Percentiles rank a stretch among this genome's conserved stretches.
These are phyloP conservation scores for Galium porrigens DNA, from an alignment of 305 asterid genomes.

Conservation along the genomic window DNA sequence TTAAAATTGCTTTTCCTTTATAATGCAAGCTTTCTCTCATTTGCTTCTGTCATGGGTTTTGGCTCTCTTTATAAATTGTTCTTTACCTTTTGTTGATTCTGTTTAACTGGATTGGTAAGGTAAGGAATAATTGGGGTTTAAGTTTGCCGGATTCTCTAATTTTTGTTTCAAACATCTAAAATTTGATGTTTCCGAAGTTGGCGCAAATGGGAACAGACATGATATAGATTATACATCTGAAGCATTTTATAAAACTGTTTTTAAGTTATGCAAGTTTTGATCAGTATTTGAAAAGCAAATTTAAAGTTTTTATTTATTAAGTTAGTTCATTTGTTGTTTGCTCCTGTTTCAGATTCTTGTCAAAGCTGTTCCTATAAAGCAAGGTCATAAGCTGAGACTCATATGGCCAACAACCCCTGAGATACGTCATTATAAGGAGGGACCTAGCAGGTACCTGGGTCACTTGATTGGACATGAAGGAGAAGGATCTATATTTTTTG, in stretches of 20 bases:
- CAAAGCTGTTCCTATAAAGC: constrained; percentile 78
- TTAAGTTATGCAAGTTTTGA: not conserved
- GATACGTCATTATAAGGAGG: constrained; percentile 71
- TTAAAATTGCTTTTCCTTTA: not conserved
- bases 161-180: not conserved
- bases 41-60: not conserved
- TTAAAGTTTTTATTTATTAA: not conserved
- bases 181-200: not conserved
- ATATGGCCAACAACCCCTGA: constrained; percentile 84
- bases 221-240: not conserved
- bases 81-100: not conserved
- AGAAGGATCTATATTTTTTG: constrained; percentile 85
- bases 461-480: constrained; percentile 99
- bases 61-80: not conserved
- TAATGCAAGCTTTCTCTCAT: not conserved
- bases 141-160: not conserved
- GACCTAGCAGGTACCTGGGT: constrained; percentile 64
- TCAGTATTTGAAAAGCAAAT: not conserved
- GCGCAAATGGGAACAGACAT: not conserved
- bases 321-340: constrained; percentile 3
- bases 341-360: constrained; percentile 53
- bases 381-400: constrained; percentile 78
- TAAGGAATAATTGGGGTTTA: not conserved
- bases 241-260: not conserved
- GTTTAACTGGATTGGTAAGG: not conserved